phyloP scores from a whole-genome alignment of 2,329 filamentous ascomycete genomes.

The Didymosphaeria variabile region DNA sequence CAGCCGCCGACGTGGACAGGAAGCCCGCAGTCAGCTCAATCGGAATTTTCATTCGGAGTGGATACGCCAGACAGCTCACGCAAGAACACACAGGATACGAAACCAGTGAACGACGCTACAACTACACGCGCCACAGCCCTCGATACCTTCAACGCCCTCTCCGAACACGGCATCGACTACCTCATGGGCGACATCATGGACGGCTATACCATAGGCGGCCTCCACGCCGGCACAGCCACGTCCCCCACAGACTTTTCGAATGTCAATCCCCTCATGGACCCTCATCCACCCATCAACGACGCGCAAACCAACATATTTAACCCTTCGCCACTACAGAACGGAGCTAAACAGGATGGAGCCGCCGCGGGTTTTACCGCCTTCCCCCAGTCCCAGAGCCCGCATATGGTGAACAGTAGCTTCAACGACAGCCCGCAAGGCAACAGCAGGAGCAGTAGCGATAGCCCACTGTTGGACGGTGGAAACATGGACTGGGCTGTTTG shows the following conservation, averaged over 20 bases:
- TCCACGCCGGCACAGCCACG: neutral
- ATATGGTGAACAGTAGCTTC: slow-evolving; percentile 26
- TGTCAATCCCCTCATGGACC: slow-evolving; percentile 9
- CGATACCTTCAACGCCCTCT: slow-evolving; percentile 30
- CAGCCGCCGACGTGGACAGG: slow-evolving; percentile 33
- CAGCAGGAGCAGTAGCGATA: slow-evolving; percentile 25
- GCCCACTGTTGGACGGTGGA: slow-evolving; percentile 47
- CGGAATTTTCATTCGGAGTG: slow-evolving; percentile 10
- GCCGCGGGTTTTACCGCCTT: slow-evolving; percentile 1
- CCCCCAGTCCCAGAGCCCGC: slow-evolving; percentile 12
- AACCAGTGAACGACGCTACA: neutral
- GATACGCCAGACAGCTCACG: slow-evolving; percentile 9
- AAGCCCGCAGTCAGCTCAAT: slow-evolving; percentile 21
- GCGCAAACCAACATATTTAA: neutral
- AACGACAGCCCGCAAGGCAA: slow-evolving; percentile 32
- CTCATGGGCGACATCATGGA: slow-evolving; percentile 42
- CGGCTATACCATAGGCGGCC: slow-evolving; percentile 21
- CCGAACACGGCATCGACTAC: slow-evolving; percentile 37
- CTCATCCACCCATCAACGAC: neutral
- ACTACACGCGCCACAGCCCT: neutral
- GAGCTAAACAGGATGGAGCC: neutral
- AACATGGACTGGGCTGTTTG: slow-evolving; percentile 59
- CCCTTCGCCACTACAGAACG: neutral
- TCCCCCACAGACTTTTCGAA: neutral
- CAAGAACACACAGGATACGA: neutral